These are phyloP conservation scores for Datura wrightii DNA, from an alignment of 257 asterid genomes.

Conservation along the genomic window DNA sequence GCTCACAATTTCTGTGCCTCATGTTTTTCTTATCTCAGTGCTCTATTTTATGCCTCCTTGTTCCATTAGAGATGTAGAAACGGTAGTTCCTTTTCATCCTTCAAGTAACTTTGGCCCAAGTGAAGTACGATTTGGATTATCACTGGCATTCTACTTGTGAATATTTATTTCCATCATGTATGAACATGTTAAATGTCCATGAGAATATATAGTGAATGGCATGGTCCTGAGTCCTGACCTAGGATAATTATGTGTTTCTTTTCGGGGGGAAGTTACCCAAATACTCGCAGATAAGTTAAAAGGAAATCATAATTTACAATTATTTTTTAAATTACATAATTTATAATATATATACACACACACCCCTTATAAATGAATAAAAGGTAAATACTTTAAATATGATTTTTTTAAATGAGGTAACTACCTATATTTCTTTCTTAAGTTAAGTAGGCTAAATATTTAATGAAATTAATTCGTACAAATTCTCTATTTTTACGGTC, in stretches of 20 bases:
- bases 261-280: too few relatives aligned
- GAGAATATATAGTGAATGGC: neutral
- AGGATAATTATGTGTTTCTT: neutral
- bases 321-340: too few relatives aligned
- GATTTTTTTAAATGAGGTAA: too few relatives aligned
- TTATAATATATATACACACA: too few relatives aligned
- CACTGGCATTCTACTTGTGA: neutral
- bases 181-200: neutral
- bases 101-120: neutral
- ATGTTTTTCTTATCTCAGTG: neutral
- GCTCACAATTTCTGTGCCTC: neutral
- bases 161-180: conserved; percentile 10
- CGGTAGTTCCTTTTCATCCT: neutral
- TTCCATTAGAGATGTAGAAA: conserved; percentile 1
- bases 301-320: too few relatives aligned
- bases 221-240: neutral
- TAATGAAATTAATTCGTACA: too few relatives aligned
- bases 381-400: too few relatives aligned
- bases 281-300: too few relatives aligned
- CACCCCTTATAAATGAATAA: too few relatives aligned
- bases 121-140: neutral
- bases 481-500: too few relatives aligned
- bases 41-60: neutral
- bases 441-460: too few relatives aligned
- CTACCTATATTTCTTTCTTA: too few relatives aligned